Base-by-base conservation (phyloP, 202 grass and related monocot species). In the Elaeis oleifera region DNA sequence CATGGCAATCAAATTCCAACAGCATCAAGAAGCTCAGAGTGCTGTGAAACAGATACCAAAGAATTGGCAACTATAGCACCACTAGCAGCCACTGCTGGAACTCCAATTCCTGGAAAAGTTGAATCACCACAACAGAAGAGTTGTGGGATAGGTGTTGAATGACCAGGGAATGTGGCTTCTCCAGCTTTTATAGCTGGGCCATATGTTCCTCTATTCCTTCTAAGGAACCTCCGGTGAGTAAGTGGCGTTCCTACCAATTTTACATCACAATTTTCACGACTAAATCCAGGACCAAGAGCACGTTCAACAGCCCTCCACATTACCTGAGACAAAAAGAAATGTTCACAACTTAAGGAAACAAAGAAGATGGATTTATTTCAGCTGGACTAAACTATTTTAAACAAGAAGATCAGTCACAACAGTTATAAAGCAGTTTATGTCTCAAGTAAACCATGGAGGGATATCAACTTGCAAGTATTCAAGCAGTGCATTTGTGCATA, bases 61-160 rank as follows among this genome's bases (percentile, higher is more conserved):
- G 85, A 82, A 76, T 97, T 97, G 7, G 88, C 88, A 18, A 97
- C 94, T 3, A 97, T 97, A 16, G 94, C 94, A 5, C 94, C 88
- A 1, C 94, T 89, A 16, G 94, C 94, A 0, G 94, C 94, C 6
- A 97, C 94, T 11, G 94, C 94, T 1, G 82, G 94, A n/a, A 97
- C 88, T 27, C 94, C 92, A 1, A 97, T 97, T 58, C 94, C 94
- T 5, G 94, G 94, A 49, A 97, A 97, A 53, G 94, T 92, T 1
- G 94, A 92, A 67, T 97, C 88, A 6, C 92, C 92, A 4, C 92
- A 97, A 79, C 94, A 97, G 68, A 92, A 97, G 9, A 97, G 80
- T 71, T 89, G 88, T 23, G 79, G 88, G 22, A 97, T 78, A 5
- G 84, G 82, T 28, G 92, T 97, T 59, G 88, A 72, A 54, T 97